Percentiles rank a stretch among this genome's conserved stretches.
phyloP scores from a whole-genome alignment of 2,329 filamentous ascomycete species.

The Scedosporium boydii region DNA sequence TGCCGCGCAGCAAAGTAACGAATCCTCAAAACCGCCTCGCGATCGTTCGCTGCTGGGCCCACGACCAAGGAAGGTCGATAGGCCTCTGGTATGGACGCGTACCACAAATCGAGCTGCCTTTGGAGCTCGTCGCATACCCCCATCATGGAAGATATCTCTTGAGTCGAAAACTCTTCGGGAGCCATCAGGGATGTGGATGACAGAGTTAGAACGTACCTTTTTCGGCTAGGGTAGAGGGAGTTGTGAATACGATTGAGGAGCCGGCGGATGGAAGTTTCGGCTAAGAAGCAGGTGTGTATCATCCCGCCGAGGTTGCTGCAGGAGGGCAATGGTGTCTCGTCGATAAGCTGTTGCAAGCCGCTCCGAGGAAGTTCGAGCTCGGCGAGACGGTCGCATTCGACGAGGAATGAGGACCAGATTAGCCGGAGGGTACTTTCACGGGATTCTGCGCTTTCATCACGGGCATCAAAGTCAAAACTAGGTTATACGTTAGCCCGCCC shows the following conservation, averaged over 20 bases:
- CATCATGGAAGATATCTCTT: conserved; percentile 18
- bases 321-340: conserved; percentile 19
- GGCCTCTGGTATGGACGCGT: conserved; percentile 20
- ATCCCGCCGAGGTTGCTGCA: conserved; percentile 15
- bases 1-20: conserved; percentile 23
- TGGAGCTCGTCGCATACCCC: conserved; percentile 20
- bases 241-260: conserved; percentile 24
- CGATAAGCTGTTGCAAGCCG: conserved; percentile 20
- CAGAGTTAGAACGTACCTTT: conserved; percentile 15
- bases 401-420: conserved; percentile 22
- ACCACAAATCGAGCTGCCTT: conserved; percentile 20
- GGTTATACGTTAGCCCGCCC: no score
- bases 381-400: conserved; percentile 22
- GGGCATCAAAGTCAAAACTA: conserved; percentile 11
- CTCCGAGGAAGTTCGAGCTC: conserved; percentile 22
- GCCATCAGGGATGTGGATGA: conserved; percentile 16
- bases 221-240: conserved; percentile 18
- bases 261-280: conserved; percentile 21
- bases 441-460: conserved; percentile 10
- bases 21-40: conserved; percentile 18
- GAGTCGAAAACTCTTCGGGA: conserved; percentile 16
- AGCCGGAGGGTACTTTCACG: conserved; percentile 15
- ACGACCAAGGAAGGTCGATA: conserved; percentile 17
- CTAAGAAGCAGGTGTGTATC: conserved; percentile 19
- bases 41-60: conserved; percentile 13